phyloP scores from a whole-genome alignment of 352 stramenopile species.

The Phytopythium vexans region DNA sequence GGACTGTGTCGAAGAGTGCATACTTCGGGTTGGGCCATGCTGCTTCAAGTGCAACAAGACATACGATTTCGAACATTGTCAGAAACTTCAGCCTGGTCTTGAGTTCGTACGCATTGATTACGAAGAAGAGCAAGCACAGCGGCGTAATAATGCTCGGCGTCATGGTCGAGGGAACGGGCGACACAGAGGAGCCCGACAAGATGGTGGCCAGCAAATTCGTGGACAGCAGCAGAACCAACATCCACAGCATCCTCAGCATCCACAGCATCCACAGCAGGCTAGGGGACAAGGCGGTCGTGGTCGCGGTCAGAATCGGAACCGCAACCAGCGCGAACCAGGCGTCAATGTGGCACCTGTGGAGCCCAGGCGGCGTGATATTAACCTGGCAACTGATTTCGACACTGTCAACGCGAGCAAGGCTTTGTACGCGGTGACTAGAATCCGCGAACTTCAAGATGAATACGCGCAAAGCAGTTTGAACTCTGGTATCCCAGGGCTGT shows the following conservation, averaged over 20 bases:
- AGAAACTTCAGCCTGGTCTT: slow-evolving; percentile 84
- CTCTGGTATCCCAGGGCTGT: background rate
- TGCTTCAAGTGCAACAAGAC: slow-evolving; percentile 50
- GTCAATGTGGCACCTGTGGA: background rate
- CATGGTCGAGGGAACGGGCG: slow-evolving; percentile 5
- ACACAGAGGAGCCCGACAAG: slow-evolving; percentile 10
- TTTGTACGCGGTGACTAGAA: slow-evolving; percentile 60
- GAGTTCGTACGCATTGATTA: slow-evolving; percentile 44
- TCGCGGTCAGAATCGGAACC: background rate
- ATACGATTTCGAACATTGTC: slow-evolving; percentile 89
- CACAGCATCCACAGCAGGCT: background rate
- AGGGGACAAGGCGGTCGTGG: background rate
- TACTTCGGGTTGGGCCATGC: slow-evolving; percentile 40
- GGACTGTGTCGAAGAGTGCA: slow-evolving; percentile 87
- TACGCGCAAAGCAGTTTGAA: slow-evolving; percentile 18
- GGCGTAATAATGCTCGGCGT: slow-evolving; percentile 1
- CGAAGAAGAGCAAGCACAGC: slow-evolving; percentile 9
- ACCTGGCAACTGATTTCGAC: slow-evolving; percentile 26
- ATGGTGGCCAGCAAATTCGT: slow-evolving; percentile 14
- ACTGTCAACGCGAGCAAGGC: slow-evolving; percentile 69
- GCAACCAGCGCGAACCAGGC: background rate
- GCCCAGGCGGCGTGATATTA: slow-evolving; percentile 11
- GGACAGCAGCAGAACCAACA: background rate
- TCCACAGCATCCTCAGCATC: background rate
- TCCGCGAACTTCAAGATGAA: slow-evolving; percentile 63